Base-by-base conservation (phyloP, 257 asterid species). In the Fraxinus excelsior region DNA sequence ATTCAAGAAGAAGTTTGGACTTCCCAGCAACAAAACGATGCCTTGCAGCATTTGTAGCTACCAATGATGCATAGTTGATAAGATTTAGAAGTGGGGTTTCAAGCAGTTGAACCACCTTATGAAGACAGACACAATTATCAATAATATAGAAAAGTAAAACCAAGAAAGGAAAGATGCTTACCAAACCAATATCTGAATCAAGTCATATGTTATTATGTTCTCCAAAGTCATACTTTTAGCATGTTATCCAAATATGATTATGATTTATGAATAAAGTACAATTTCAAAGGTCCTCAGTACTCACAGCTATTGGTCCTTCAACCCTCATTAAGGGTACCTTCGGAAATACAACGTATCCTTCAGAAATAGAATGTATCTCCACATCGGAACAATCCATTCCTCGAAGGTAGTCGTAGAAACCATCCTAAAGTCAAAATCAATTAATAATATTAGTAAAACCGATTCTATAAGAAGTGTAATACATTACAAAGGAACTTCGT, bases 21-120 rank as follows among this genome's bases (percentile, higher is more conserved):
- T 91, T 91, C 83, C 98, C 98, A 82, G 98, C 99, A 84, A 93
- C 99, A 86, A 91, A 90, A 66, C 97, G 99, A 79, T 93, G 97
- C 83, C 99, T 93, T 70, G 99, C 97, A 81, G 98, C 99, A 82
- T 96, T 96, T 14, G 99, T 96, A 49, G 98, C 94, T 74, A 95
- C 99, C 82, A 95, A 76, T n/a, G 99, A 95, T 51, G 98, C 98
- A 81, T 87, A 95, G 78, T 95, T 96, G 68, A 91, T 87, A 69
- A 96, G 97, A 82, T 93, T 96, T 68, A 96, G 87, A 74, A 96
- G 90, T 70, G 98, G 94, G 29, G 99, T 96, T 90, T 96, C 99
- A 72, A 96, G 92, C 82, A 96, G 86, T 86, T 96, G 99, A 81
- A 90, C 98, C 90, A 93, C 97, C 99, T 96, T 80, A 68, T 86